Evolutionary conservation across 257 asterid genomes (phyloP), one percentile per base, ranked within the genome.

Genomic region (Ehretia macrophylla): DNA sequence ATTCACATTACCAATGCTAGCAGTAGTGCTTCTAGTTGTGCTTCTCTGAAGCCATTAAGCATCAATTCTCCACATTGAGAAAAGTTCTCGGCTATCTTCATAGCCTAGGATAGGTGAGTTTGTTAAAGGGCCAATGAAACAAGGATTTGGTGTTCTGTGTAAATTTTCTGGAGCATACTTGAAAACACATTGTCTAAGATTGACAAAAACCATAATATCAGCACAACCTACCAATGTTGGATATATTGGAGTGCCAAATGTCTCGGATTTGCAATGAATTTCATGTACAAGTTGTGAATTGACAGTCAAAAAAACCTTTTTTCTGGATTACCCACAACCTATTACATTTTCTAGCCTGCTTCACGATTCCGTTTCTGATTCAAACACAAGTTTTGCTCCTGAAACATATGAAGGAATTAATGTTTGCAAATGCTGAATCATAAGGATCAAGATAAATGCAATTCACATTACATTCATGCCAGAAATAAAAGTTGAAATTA

Each of bases 61-160:
- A 62, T 92, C 98, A 27, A 92, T 84, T 70, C 98, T 78, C 21
- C 96, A 97, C 94, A 92, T 92, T 2, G 98, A 92, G 73, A 92
- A 92, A 68, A 92, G 95, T 66, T 92, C 98, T 61, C 58, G 81
- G 68, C 98, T 92, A 20, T 92, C 98, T 0, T 90, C 98, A 17
- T 75, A 79, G 6, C 93, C 89, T 8, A 88, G 23, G 40, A 77
- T 59, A 0, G 95, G 81, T 13, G 96, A 81, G 45, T 59, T 72
- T 46, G 59, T 66, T 45, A 75, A 27, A 5, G 88, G 83, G 18
- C 95, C 85, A 19, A 76, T 47, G 45, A 91, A 88, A 77, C 98
- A 88, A 8, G 98, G 98, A 68, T 91, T 88, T 0, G 95, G 78
- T 6, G 98, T 91, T 51, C 98, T 75, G 12, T 69, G 80, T 14